Conservation (phyloP, 495 filamentous ascomycete species). For the Parmelia sp. region DNA sequence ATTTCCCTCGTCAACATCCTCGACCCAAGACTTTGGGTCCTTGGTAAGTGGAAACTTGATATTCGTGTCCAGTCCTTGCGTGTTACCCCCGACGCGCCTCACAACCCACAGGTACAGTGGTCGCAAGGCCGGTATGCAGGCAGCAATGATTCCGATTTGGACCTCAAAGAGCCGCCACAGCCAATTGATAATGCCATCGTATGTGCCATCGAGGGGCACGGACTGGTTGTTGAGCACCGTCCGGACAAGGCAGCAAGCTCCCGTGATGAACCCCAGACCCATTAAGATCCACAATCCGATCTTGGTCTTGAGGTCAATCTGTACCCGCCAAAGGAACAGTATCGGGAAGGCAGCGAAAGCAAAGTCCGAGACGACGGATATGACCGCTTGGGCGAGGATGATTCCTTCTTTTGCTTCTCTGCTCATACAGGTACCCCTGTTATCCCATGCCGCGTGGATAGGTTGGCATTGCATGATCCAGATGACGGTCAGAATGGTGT, state of each 20-base stretch:
- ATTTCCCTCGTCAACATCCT: constrained; percentile 10
- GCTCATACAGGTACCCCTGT: constrained; percentile 24
- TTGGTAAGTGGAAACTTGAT: constrained; percentile 23
- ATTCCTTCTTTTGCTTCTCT: constrained; percentile 16
- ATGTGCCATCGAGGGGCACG: constrained; percentile 21
- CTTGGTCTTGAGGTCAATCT: constrained; percentile 25
- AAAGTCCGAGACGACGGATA: constrained; percentile 25
- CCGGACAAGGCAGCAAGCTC: constrained; percentile 22
- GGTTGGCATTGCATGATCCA: constrained; percentile 27
- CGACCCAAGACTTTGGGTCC: constrained; percentile 22
- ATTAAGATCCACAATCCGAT: constrained; percentile 25
- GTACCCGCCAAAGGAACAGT: constrained; percentile 21
- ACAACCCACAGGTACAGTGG: constrained; percentile 14
- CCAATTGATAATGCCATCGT: constrained; percentile 27
- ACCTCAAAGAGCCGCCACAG: constrained; percentile 27
- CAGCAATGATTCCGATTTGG: constrained; percentile 25
- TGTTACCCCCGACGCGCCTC: constrained; percentile 13
- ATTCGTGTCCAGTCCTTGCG: constrained; percentile 12
- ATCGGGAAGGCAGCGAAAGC: constrained; percentile 24
- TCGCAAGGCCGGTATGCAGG: constrained; percentile 24
- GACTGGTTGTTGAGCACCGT: constrained; percentile 25
- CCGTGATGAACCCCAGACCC: constrained; percentile 26
- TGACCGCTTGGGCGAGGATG: constrained; percentile 25
- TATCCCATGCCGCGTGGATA: constrained; percentile 22
- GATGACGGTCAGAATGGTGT: constrained; percentile 21